phyloP scores from a whole-genome alignment of 768 basidiomycete species.

The Trametes cingulata region DNA sequence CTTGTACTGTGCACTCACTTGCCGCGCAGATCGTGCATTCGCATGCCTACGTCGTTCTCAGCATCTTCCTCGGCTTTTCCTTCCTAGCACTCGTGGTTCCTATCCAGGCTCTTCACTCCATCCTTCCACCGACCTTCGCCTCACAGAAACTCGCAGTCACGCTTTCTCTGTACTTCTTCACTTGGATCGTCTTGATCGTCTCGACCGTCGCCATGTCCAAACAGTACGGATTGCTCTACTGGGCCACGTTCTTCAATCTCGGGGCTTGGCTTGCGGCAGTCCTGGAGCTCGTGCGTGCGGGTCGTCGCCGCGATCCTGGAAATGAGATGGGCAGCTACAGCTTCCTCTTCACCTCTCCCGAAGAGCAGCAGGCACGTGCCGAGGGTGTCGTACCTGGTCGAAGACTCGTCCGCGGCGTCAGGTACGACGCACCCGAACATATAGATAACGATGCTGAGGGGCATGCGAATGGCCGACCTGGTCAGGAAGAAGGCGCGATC shows the following conservation, averaged over 20 bases:
- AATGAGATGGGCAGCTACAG: constrained; percentile 12
- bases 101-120: constrained; percentile 33
- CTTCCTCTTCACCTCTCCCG: constrained; percentile 13
- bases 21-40: constrained; percentile 60
- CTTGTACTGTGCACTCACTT: constrained; percentile 2
- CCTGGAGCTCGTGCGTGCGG: constrained; percentile 38
- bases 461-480: not conserved
- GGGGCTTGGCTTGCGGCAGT: constrained; percentile 44
- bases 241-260: constrained; percentile 56
- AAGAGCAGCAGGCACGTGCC: constrained; percentile 3
- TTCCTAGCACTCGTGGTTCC: constrained; percentile 52
- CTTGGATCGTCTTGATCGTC: constrained; percentile 57
- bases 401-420: constrained; percentile 26
- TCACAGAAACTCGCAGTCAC: constrained; percentile 54
- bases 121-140: constrained; percentile 36
- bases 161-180: constrained; percentile 55
- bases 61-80: constrained; percentile 49
- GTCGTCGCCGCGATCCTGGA: constrained; percentile 30
- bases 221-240: constrained; percentile 55
- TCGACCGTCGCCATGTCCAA: constrained; percentile 48
- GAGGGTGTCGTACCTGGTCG: constrained; percentile 17
- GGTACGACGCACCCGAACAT: constrained; percentile 22
- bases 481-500: constrained; percentile 26
- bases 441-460: not conserved
- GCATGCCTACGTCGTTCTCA: constrained; percentile 50